phyloP scores from a whole-genome alignment of 108 stramenopile genomes.

The Fistulifera pelliculosa region DNA sequence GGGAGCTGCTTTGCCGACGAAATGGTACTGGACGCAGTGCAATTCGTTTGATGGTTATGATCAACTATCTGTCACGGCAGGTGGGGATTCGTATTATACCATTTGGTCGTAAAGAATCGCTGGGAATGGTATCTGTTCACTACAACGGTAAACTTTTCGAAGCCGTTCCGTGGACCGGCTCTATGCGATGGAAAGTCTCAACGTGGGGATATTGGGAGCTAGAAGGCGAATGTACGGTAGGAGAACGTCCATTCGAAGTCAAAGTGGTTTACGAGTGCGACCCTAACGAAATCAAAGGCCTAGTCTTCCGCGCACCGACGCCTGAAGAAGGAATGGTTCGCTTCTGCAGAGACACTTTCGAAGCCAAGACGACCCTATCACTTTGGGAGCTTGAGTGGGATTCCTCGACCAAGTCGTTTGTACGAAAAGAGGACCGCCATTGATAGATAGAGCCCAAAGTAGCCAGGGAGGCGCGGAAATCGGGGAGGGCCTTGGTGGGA shows the following conservation, averaged over 20 bases:
- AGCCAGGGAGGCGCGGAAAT: constrained; percentile 64
- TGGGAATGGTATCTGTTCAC: constrained; percentile 71
- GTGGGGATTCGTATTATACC: constrained; percentile 71
- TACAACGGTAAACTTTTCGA: constrained; percentile 71
- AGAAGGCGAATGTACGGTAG: constrained; percentile 22
- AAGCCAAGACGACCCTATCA: constrained; percentile 41
- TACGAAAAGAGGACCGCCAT: constrained; percentile 22
- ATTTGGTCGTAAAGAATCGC: constrained; percentile 50
- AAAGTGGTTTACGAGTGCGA: constrained; percentile 50
- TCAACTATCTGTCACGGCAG: constrained; percentile 62
- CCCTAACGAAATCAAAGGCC: constrained; percentile 35
- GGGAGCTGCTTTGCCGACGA: constrained; percentile 72
- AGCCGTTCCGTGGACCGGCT: constrained; percentile 79
- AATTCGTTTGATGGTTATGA: constrained; percentile 69
- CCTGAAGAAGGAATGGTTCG: constrained; percentile 72
- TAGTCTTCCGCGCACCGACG: constrained; percentile 74
- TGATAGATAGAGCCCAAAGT: constrained; percentile 44
- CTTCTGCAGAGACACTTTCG: constrained; percentile 74
- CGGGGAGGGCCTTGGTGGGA: constrained; percentile 68
- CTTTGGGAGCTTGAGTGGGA: constrained; percentile 71
- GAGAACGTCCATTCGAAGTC: constrained; percentile 50
- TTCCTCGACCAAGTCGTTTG: constrained; percentile 30
- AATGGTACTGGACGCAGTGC: constrained; percentile 89
- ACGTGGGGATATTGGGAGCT: constrained; percentile 71
- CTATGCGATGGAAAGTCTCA: constrained; percentile 72